These are phyloP conservation scores for Ceratocystis destructans DNA, from an alignment of 2,329 filamentous ascomycete species.

Conservation along the genomic window DNA sequence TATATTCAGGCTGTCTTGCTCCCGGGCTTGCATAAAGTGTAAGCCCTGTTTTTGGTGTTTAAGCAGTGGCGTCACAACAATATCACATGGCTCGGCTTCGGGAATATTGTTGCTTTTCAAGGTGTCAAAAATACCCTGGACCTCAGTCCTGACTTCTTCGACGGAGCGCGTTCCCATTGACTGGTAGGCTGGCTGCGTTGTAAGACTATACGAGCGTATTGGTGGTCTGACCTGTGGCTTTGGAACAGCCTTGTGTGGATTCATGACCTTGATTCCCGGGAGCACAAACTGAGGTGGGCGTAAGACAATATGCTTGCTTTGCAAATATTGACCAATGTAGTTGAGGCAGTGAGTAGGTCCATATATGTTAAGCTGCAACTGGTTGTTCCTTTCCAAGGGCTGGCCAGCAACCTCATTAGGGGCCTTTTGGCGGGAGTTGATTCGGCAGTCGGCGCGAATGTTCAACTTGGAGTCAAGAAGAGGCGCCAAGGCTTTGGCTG, in stretches of 20 bases:
- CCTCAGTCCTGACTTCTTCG: constrained; percentile 76
- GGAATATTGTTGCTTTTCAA: constrained; percentile 65
- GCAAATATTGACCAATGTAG: constrained; percentile 40
- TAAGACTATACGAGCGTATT: constrained; percentile 25
- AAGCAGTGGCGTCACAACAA: constrained; percentile 55
- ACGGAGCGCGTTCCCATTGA: constrained; percentile 43
- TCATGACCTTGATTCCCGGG: constrained; percentile 55
- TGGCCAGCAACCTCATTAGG: constrained; percentile 51
- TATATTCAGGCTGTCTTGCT: constrained; percentile 48
- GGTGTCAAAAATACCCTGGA: constrained; percentile 77
- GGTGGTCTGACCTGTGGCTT: constrained; percentile 30
- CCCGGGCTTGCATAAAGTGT: constrained; percentile 69
- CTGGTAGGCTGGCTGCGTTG: constrained; percentile 21
- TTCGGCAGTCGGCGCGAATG: constrained; percentile 58
- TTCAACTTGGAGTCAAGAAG: constrained; percentile 55
- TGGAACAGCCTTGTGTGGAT: constrained; percentile 46
- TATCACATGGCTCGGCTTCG: constrained; percentile 49
- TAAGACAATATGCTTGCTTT: constrained; percentile 46
- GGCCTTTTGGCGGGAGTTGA: constrained; percentile 51
- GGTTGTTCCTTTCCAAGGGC: constrained; percentile 45
- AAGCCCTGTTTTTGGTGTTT: constrained; percentile 83
- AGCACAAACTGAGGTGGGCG: constrained; percentile 52
- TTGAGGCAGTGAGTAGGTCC: constrained; percentile 54
- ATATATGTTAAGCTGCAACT: constrained; percentile 64
- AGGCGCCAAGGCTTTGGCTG: constrained; percentile 53